Evolutionary conservation across 2,329 filamentous ascomycete genomes (phyloP).

Genomic region (Incumbomyces lentus): DNA sequence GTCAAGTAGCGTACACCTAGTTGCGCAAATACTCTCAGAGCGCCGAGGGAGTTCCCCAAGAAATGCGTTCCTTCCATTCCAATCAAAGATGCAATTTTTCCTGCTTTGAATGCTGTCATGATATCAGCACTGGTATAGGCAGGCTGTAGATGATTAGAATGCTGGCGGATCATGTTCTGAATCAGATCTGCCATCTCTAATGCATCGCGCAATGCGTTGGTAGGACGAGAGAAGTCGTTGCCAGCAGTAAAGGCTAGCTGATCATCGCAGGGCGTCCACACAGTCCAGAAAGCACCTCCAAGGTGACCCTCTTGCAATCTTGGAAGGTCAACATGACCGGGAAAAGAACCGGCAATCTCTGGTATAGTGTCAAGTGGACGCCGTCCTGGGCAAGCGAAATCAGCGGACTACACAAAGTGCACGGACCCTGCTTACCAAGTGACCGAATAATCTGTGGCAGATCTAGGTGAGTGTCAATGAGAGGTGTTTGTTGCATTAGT

Average conservation of each 20-base stretch:
- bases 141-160: constrained; percentile 8
- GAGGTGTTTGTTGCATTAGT: too few species aligned
- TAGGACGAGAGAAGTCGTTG: neutral
- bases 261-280: constrained; percentile 66
- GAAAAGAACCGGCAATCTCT: constrained; percentile 49
- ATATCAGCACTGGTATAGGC: constrained; percentile 8
- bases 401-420: too few species aligned
- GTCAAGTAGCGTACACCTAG: constrained; percentile 22
- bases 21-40: constrained; percentile 18
- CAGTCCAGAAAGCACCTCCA: constrained; percentile 86
- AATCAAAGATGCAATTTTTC: constrained; percentile 21
- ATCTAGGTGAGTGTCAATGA: too few species aligned
- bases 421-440: too few species aligned
- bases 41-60: constrained; percentile 21
- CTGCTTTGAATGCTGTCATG: constrained; percentile 9
- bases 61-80: constrained; percentile 24
- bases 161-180: too few species aligned
- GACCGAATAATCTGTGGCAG: too few species aligned
- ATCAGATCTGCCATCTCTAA: too few species aligned
- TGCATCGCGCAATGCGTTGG: too few species aligned
- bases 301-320: constrained; percentile 60
- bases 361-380: constrained; percentile 9
- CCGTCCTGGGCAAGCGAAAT: neutral
- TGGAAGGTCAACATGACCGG: constrained; percentile 66
- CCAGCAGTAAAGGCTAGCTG: constrained; percentile 39